Conservation (phyloP, 2,329 filamentous ascomycete genomes). For the Pseudocercospora cruenta region DNA sequence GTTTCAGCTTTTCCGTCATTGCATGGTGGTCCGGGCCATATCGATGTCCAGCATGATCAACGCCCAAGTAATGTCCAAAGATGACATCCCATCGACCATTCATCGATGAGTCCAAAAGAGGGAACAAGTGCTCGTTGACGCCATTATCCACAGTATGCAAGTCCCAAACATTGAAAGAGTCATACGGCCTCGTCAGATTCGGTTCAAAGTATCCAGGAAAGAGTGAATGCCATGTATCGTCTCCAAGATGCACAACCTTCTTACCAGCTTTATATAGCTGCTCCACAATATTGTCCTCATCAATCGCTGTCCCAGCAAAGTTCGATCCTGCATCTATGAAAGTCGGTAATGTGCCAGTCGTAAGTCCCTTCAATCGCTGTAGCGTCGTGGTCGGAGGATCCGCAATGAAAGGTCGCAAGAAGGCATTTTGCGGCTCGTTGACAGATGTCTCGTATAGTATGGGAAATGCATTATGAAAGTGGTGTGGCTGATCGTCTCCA, state of each 20-base stretch:
- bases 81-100: conserved; percentile 85
- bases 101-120: conserved; percentile 70
- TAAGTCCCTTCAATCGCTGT: conserved; percentile 89
- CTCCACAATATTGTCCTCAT: conserved; percentile 80
- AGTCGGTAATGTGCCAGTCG: conserved; percentile 90
- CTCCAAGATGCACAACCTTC: conserved; percentile 89
- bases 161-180: conserved; percentile 99
- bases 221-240: conserved; percentile 93
- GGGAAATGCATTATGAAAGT: conserved; percentile 87
- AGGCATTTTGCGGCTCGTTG: conserved; percentile 75
- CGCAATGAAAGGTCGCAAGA: conserved; percentile 92
- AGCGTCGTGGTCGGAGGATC: conserved; percentile 94
- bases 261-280: conserved; percentile 68
- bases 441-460: conserved; percentile 82
- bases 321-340: conserved; percentile 94
- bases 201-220: conserved; percentile 93
- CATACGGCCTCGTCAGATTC: conserved; percentile 84
- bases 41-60: conserved; percentile 94
- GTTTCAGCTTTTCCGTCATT: conserved; percentile 85
- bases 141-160: conserved; percentile 96
- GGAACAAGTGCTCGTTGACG: conserved; percentile 87
- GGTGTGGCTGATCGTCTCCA: conserved; percentile 54
- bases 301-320: conserved; percentile 92
- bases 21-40: conserved; percentile 92
- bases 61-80: conserved; percentile 89